These are phyloP conservation scores for Zizania latifolia DNA, from an alignment of 176 grass and related monocot genomes.

Conservation along the genomic window DNA sequence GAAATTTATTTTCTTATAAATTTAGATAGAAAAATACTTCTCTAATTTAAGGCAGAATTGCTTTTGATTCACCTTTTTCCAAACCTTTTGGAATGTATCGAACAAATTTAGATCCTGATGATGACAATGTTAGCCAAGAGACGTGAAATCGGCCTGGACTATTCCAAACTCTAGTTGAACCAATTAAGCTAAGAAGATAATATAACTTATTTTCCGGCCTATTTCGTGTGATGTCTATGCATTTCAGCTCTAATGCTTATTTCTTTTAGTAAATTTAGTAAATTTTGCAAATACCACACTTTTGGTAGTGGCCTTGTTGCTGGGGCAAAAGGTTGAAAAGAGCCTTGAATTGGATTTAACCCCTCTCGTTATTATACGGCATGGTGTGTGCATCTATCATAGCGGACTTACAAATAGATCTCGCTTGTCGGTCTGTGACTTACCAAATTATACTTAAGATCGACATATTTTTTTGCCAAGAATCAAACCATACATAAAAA, in stretches of 20 bases:
- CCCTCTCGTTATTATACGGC: too few relatives aligned
- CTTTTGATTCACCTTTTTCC: too few relatives aligned
- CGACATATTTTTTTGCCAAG: too few relatives aligned
- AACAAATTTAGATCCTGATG: background rate
- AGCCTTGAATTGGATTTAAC: too few relatives aligned
- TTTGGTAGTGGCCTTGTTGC: too few relatives aligned
- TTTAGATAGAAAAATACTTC: background rate
- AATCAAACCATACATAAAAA: too few relatives aligned
- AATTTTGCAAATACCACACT: background rate
- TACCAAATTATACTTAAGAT: too few relatives aligned
- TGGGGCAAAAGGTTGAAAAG: too few relatives aligned
- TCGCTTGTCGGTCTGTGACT: too few relatives aligned
- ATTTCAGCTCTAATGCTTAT: background rate
- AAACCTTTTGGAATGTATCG: background rate
- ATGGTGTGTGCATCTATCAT: too few relatives aligned
- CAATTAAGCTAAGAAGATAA: background rate
- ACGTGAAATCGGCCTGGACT: background rate
- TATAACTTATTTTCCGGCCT: background rate
- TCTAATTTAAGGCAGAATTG: background rate
- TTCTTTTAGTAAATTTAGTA: background rate
- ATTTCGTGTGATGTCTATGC: background rate
- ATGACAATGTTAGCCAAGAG: too few relatives aligned
- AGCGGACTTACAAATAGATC: too few relatives aligned
- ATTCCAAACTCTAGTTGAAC: background rate
- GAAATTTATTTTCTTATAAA: background rate